Conservation (phyloP, 2,329 filamentous ascomycete species). For the Paraphaeosphaeria sporulosa region DNA sequence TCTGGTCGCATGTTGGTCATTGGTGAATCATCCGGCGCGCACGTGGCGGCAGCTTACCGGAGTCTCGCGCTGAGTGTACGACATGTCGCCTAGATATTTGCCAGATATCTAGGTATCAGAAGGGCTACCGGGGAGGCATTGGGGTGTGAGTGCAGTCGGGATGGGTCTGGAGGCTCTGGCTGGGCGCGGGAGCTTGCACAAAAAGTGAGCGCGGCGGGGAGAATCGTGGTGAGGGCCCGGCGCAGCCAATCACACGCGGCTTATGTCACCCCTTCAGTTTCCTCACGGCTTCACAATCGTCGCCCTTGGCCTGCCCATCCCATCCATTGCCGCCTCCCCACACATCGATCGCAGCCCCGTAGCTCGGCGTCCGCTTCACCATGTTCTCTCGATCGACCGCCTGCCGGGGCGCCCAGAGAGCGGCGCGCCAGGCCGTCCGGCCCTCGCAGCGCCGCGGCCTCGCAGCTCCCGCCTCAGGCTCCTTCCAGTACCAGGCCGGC, state of each 20-base stretch:
- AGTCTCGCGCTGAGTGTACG: slow-evolving; percentile 46
- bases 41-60: slow-evolving; percentile 39
- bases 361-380: slow-evolving; percentile 49
- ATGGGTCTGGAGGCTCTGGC: neutral
- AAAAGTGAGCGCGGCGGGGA: slow-evolving; percentile 15
- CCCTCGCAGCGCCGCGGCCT: slow-evolving; percentile 66
- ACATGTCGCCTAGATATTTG: slow-evolving; percentile 47
- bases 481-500: slow-evolving; percentile 86
- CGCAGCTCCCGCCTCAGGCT: slow-evolving; percentile 73
- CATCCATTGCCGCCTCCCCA: slow-evolving; percentile 58
- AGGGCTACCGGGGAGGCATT: slow-evolving; percentile 32
- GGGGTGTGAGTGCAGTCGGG: slow-evolving; percentile 18
- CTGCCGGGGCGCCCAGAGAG: slow-evolving; percentile 69
- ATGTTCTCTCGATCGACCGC: slow-evolving; percentile 75
- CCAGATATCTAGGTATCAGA: too few relatives aligned
- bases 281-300: neutral
- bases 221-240: neutral
- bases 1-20: slow-evolving; percentile 67
- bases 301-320: slow-evolving; percentile 26
- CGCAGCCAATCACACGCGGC: slow-evolving; percentile 3
- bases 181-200: neutral
- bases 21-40: slow-evolving; percentile 34
- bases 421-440: slow-evolving; percentile 65
- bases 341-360: slow-evolving; percentile 59
- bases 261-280: neutral